These are phyloP conservation scores for Ammopiptanthus mongolicus DNA, from an alignment of 306 rosid species.

Conservation along the genomic window DNA sequence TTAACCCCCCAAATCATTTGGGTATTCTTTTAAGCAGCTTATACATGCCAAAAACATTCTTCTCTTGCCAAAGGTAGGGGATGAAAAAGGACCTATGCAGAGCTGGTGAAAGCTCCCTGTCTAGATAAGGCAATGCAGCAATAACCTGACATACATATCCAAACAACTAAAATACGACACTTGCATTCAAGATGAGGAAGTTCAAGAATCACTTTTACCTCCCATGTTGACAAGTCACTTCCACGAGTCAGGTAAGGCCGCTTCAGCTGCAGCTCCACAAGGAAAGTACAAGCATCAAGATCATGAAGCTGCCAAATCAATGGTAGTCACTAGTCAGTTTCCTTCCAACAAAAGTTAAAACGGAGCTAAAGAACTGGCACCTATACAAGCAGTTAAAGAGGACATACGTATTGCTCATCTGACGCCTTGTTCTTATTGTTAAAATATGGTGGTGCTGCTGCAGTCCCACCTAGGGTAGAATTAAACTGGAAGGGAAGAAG, in stretches of 20 bases:
- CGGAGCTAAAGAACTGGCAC: neutral
- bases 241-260: constrained; percentile 83
- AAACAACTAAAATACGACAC: neutral
- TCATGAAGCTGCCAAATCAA: constrained; percentile 58
- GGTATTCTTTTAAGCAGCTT: constrained; percentile 60
- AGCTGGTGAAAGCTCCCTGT: constrained; percentile 86
- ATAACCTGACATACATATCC: constrained; percentile 43
- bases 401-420: constrained; percentile 62
- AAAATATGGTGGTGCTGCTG: constrained; percentile 77
- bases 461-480: constrained; percentile 89
- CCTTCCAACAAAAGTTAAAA: neutral
- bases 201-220: constrained; percentile 45
- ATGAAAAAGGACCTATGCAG: constrained; percentile 82
- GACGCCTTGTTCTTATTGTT: constrained; percentile 83
- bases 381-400: neutral
- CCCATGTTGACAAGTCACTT: constrained; percentile 77
- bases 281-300: constrained; percentile 69
- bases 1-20: constrained; percentile 14
- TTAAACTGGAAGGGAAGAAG: constrained; percentile 91
- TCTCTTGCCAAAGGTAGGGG: constrained; percentile 77
- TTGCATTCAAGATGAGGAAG: neutral
- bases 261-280: constrained; percentile 80
- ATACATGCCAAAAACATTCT: constrained; percentile 88
- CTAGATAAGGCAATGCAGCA: constrained; percentile 81
- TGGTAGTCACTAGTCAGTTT: constrained; percentile 20